Evolutionary conservation across 306 rosid species (phyloP), one percentile per base, ranked within the genome.

Genomic region (Benincasa hispida): DNA sequence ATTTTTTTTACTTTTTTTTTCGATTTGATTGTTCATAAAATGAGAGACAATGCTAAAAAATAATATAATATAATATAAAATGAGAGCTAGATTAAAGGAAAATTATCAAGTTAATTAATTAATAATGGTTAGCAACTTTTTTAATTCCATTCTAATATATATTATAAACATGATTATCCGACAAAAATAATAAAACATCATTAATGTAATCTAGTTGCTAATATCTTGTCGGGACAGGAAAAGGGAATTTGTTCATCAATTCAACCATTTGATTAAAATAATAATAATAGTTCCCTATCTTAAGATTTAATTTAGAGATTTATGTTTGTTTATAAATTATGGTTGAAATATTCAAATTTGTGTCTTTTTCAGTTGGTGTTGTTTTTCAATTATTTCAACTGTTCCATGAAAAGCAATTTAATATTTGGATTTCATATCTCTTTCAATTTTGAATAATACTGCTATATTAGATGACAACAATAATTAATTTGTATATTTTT

Each of bases 321-420:
- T 67, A 39, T 67, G 54, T 67, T 67, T 41, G 53, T 22, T 67
- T 67, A 9, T 51, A 19, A 10, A 19, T 37, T 67, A 21, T 54
- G 45, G 14, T 37, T 39, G 5, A 41, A 41, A 67, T 39, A 12
- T 41, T 67, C 32, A 67, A 41, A 41, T 66, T 66, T 39, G 25
- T 18, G 54, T 67, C 54, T 67, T 67, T 66, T 67, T 67, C 74
- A 67, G 54, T 63, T 62, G 68, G 68, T 61, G 41, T 19, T 66
- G 18, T 66, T 66, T 37, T 66, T 66, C 72, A 66, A 37, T 65
- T 19, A 22, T 41, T 14, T 67, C 74, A 67, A 67, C 73, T 39
- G 54, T 12, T 67, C 32, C 19, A 10, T 21, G 10, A 19, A 66
- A 9, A 37, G 11, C 51, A 10, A 37, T n/a, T 66, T 0, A 66